A percentile compares a stretch with the other conserved stretches of the same genome.
Evolutionary conservation across 495 filamentous ascomycete species (phyloP).

Genomic region (Tuber umbilicatum): DNA sequence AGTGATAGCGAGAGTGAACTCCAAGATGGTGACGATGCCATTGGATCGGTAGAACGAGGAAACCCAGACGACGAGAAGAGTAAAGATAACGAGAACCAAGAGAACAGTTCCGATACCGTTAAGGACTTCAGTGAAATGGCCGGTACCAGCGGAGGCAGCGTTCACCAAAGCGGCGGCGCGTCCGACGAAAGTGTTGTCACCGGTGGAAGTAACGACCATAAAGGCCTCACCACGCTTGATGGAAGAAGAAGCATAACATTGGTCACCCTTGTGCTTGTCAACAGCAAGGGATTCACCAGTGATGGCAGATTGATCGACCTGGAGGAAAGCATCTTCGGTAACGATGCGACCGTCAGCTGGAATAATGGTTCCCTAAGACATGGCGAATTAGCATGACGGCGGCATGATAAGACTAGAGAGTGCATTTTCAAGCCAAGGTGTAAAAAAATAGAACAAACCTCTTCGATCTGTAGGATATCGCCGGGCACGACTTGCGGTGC

Average conservation of each 20-base stretch:
- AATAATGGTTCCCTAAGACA: constrained; percentile 65
- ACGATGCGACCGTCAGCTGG: constrained; percentile 81
- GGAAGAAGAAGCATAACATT: constrained; percentile 73
- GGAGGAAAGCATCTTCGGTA: constrained; percentile 70
- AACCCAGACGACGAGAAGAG: constrained; percentile 76
- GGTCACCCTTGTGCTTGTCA: constrained; percentile 72
- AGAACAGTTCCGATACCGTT: constrained; percentile 80
- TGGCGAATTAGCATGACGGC: constrained; percentile 37
- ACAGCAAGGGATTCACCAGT: constrained; percentile 90
- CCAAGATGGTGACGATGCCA: constrained; percentile 64
- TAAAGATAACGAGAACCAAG: constrained; percentile 71
- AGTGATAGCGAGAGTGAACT: constrained; percentile 78
- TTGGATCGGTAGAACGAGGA: constrained; percentile 81
- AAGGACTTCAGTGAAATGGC: constrained; percentile 85
- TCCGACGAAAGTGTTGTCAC: constrained; percentile 83
- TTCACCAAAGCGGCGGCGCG: constrained; percentile 79
- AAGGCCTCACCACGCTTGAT: constrained; percentile 85
- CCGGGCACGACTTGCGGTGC: constrained; percentile 77
- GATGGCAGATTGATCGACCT: constrained; percentile 87
- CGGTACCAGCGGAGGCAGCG: constrained; percentile 60
- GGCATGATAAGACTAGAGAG: not conserved
- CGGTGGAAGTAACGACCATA: constrained; percentile 72
- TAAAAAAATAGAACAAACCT: constrained; percentile 48
- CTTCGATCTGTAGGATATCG: constrained; percentile 82
- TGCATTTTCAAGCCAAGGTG: constrained; percentile 10